Conservation (phyloP, 2,329 filamentous ascomycete species). For the Diaporthe ampelina region DNA sequence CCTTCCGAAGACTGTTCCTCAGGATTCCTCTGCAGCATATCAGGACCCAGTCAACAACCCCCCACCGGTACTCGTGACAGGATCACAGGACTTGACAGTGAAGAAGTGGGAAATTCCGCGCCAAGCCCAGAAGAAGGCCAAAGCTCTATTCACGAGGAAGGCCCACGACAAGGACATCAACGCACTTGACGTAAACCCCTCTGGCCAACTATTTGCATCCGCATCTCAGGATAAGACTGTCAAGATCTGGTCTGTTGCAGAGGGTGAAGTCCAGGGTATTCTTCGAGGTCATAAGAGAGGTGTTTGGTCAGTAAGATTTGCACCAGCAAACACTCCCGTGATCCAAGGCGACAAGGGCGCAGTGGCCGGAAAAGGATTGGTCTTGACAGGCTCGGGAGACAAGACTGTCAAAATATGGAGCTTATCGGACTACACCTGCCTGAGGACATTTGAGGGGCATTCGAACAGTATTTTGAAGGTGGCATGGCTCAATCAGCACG, state of each 20-base stretch:
- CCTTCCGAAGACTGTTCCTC: slow-evolving; percentile 79
- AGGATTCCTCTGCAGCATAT: slow-evolving; percentile 77
- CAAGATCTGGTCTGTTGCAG: slow-evolving; percentile 94
- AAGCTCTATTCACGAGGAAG: slow-evolving; percentile 88
- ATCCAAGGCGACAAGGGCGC: slow-evolving; percentile 80
- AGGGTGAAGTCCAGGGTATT: slow-evolving; percentile 92
- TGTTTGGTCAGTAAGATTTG: slow-evolving; percentile 95
- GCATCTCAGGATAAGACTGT: slow-evolving; percentile 97
- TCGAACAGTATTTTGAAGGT: slow-evolving; percentile 96
- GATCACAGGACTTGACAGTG: slow-evolving; percentile 94
- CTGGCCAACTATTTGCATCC: slow-evolving; percentile 87
- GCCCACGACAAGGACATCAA: slow-evolving; percentile 99
- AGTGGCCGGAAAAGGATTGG: slow-evolving; percentile 82
- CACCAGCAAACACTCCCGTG: slow-evolving; percentile 81
- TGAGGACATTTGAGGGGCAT: slow-evolving; percentile 95
- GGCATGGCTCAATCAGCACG: slow-evolving; percentile 79
- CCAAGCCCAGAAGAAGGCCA: slow-evolving; percentile 67
- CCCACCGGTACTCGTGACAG: slow-evolving; percentile 88
- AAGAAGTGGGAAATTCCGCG: slow-evolving; percentile 91
- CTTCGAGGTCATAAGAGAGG: slow-evolving; percentile 93
- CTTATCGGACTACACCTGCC: slow-evolving; percentile 89
- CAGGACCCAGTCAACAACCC: slow-evolving; percentile 83
- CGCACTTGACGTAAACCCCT: slow-evolving; percentile 84
- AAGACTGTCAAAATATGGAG: slow-evolving; percentile 98
- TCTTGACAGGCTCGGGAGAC: slow-evolving; percentile 93